Evolutionary conservation across 257 asterid genomes (phyloP).

Genomic region (Penstemon newberryi): DNA sequence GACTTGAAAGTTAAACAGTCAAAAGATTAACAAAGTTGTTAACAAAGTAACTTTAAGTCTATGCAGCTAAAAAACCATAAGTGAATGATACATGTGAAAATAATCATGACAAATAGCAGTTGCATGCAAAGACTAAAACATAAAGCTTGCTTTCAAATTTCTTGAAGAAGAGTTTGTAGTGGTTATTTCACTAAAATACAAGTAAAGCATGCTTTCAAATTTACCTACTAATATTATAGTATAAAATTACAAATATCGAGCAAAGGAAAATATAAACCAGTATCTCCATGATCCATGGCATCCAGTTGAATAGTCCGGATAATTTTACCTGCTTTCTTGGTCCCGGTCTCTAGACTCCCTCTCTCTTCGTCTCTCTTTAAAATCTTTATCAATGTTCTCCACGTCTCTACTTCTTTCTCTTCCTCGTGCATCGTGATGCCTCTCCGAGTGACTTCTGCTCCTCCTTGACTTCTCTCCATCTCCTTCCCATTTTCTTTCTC

Average conservation of each 20-base stretch:
- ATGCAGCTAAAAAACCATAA: too few relatives aligned
- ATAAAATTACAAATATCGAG: not conserved
- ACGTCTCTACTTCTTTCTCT: slow-evolving; percentile 42
- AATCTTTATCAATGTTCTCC: slow-evolving; percentile 40
- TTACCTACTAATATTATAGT: too few relatives aligned
- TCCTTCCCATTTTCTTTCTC: slow-evolving; percentile 44
- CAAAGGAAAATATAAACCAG: not conserved
- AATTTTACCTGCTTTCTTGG: slow-evolving; percentile 52
- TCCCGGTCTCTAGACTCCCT: slow-evolving; percentile 40
- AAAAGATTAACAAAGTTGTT: too few relatives aligned
- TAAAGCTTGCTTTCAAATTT: not conserved
- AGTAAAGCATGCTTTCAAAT: not conserved
- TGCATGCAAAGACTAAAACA: too few relatives aligned
- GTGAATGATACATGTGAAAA: not conserved
- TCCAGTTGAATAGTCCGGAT: slow-evolving; percentile 2
- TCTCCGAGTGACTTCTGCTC: slow-evolving; percentile 43
- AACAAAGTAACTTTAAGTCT: too few relatives aligned
- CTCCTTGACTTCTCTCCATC: slow-evolving; percentile 44
- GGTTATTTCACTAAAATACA: not conserved
- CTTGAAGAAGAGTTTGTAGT: not conserved
- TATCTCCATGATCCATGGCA: not conserved
- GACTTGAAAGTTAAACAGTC: too few relatives aligned
- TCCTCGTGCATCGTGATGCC: slow-evolving; percentile 36
- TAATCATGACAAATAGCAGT: not conserved
- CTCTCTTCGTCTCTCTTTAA: slow-evolving; percentile 39